Conservation (phyloP, 345 rosid species). For the Salix exigua region DNA sequence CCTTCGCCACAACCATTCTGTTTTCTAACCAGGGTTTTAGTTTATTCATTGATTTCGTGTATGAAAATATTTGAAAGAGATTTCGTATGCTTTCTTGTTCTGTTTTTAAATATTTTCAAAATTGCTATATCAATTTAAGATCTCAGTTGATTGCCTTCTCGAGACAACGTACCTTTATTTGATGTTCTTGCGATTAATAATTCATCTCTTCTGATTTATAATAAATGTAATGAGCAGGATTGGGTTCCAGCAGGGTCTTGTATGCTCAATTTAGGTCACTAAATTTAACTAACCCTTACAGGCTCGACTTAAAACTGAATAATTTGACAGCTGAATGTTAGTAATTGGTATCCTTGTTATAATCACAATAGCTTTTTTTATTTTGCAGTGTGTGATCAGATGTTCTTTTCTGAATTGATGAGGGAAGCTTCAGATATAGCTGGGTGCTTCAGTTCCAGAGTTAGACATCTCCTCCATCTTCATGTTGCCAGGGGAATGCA, state of each 20-base stretch:
- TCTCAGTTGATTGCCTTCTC: background rate
- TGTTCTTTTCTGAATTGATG: conserved; percentile 79
- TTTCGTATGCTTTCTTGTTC: background rate
- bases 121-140: background rate
- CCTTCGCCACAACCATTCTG: too few species aligned
- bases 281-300: background rate
- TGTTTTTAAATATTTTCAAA: background rate
- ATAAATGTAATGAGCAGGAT: background rate
- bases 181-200: background rate
- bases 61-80: background rate
- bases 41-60: background rate
- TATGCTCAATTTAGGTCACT: background rate
- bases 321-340: background rate
- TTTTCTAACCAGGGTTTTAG: background rate
- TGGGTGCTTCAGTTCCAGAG: conserved; percentile 76
- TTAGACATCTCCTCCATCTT: conserved; percentile 72
- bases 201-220: background rate
- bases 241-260: background rate
- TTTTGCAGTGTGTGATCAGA: conserved; percentile 71
- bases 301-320: background rate
- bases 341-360: background rate
- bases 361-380: background rate
- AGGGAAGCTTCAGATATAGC: conserved; percentile 78
- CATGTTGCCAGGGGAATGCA: conserved; percentile 74
- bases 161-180: background rate